phyloP scores from a whole-genome alignment of 1,284 basidiomycete species.

The Puccinia triticina region DNA sequence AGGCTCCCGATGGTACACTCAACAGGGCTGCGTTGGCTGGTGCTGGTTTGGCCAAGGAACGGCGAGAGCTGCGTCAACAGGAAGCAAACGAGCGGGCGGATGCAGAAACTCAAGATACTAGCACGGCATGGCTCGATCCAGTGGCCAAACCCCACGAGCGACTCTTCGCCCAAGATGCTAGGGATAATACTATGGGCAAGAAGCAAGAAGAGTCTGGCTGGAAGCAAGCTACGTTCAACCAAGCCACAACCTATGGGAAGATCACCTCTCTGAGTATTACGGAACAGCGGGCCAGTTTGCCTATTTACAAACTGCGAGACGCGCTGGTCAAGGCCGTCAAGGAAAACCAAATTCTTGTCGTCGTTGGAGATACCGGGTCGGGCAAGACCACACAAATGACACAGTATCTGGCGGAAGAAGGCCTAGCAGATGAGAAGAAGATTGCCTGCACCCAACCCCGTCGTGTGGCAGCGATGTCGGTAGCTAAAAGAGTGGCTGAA shows the following conservation, averaged over 20 bases:
- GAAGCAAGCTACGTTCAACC: conserved; percentile 92
- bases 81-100: conserved; percentile 93
- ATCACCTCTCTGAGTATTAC: conserved; percentile 88
- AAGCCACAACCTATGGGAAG: conserved; percentile 93
- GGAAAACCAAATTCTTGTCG: conserved; percentile 91
- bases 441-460: conserved; percentile 98
- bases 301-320: conserved; percentile 94
- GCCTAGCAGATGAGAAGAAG: conserved; percentile 80
- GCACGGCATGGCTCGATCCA: conserved; percentile 94
- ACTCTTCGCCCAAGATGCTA: conserved; percentile 89
- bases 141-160: conserved; percentile 87
- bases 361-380: conserved; percentile 85
- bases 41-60: conserved; percentile 88
- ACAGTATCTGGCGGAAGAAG: conserved; percentile 86
- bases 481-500: conserved; percentile 96
- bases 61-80: conserved; percentile 88
- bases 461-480: conserved; percentile 98
- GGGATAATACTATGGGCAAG: conserved; percentile 79
- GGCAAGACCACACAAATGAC: conserved; percentile 71
- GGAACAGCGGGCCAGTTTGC: conserved; percentile 86
- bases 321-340: conserved; percentile 85
- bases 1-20: conserved; percentile 68
- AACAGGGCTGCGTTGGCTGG: conserved; percentile 94
- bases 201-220: conserved; percentile 71
- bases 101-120: conserved; percentile 88